Evolutionary conservation across 352 stramenopile genomes (phyloP), one percentile per base, ranked within the genome.

Genomic region (Phytopythium montanum): DNA sequence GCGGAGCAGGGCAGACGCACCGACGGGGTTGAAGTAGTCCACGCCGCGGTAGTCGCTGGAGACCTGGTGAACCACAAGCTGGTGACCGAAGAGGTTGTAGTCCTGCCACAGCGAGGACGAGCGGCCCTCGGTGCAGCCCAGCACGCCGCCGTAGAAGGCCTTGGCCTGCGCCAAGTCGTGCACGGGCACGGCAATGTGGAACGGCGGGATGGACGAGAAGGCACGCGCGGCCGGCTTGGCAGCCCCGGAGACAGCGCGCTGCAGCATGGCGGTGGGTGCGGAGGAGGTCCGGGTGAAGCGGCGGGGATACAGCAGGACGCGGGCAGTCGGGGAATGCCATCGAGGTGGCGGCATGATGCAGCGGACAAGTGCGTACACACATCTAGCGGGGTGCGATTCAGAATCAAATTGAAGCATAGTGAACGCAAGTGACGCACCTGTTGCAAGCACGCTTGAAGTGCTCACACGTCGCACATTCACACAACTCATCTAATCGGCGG

Each of bases 21-120:
- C 84, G 8, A 99, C 97, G 33, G 95, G 96, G 72, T 99, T 99
- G 79, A 91, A 97, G 69, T 93, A 98, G 69, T 99, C 96, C 26
- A 82, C 60, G 36, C 83, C 95, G 36, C 85, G 77, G 73, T 99
- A 99, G 57, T 98, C 81, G 33, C 90, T 84, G 36, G 78, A 79
- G 14, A 98, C 96, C 80, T 94, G 90, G 69, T 99, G 87, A 41
- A 88, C 75, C 16, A 96, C 87, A 19, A 96, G 69, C 64, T 96
- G 86, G 65, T 96, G 86, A 23, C 87, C 86, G 51, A 92, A 73
- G 78, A 96, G 90, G 66, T 91, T 91, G 78, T 95, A 96, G 71
- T 96, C 87, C 85, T 97, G 95, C 96, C 95, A 99, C 55, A 97
- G 96, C 57, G 79, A 75, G 21, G 86, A 97, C 28, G 85, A 97